Percentiles rank a stretch among this genome's conserved stretches.
phyloP scores from a whole-genome alignment of 345 rosid genomes.

The Populus euphratica region DNA sequence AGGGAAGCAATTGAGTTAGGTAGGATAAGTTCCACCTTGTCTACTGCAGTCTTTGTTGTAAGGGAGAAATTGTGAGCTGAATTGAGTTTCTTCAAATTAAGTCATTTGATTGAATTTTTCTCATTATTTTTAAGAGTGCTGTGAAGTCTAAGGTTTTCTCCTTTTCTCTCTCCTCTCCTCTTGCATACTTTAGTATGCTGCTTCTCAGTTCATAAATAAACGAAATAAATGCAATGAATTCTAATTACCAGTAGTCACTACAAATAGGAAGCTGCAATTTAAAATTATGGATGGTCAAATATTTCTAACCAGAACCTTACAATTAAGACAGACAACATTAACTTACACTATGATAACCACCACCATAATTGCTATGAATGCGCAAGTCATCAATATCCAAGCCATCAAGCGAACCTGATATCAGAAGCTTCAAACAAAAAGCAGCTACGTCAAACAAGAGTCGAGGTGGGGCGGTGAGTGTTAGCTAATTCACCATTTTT shows the following conservation, averaged over 20 bases:
- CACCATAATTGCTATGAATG: conserved; percentile 67
- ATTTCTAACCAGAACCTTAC: neutral
- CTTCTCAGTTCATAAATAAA: neutral
- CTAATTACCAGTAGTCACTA: neutral
- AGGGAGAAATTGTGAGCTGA: neutral
- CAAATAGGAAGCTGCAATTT: neutral
- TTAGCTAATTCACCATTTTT: neutral
- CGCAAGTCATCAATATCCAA: conserved; percentile 96
- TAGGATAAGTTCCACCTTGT: neutral
- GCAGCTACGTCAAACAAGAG: conserved; percentile 1
- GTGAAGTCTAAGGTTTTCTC: neutral
- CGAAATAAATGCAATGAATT: neutral
- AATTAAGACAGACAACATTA: neutral
- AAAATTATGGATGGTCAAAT: neutral
- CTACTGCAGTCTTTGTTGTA: neutral
- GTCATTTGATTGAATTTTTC: neutral
- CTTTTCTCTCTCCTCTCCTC: neutral
- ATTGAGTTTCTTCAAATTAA: neutral
- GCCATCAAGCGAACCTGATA: conserved; percentile 95
- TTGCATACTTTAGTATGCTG: neutral
- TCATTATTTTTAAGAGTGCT: neutral
- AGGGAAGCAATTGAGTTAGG: neutral
- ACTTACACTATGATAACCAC: conserved; percentile 84
- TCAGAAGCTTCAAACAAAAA: conserved; percentile 65
- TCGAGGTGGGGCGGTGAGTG: neutral